Evolutionary conservation across 129 eudicot genomes (phyloP).

Genomic region (carrot (Daucus carota)): DNA sequence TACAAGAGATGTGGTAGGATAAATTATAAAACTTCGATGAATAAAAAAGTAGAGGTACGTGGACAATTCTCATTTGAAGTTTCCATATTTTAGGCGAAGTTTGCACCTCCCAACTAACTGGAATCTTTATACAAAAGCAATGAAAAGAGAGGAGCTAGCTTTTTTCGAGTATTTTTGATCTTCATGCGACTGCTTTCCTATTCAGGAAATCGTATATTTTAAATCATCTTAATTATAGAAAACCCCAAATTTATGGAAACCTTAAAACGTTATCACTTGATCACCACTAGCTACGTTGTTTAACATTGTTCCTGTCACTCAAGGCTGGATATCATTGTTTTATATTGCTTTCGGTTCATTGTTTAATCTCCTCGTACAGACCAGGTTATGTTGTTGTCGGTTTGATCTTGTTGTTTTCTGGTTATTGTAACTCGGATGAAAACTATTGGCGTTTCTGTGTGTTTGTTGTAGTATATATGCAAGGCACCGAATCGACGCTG

Average conservation of each 20-base stretch:
- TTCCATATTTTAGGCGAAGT: not conserved
- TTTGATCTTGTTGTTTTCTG: not conserved
- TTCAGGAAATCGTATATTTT: not conserved
- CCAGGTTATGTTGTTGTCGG: not conserved
- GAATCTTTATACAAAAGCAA: not conserved
- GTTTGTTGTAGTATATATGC: not conserved
- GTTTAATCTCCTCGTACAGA: not conserved
- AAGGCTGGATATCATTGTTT: not conserved
- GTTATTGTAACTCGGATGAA: not conserved
- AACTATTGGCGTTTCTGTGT: not conserved
- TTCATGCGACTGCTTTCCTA: constrained; percentile 1
- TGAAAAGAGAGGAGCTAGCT: not conserved
- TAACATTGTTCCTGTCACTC: not conserved
- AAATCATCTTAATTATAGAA: not conserved
- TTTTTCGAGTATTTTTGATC: not conserved
- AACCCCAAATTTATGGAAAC: not conserved
- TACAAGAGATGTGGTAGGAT: not conserved
- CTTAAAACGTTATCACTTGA: not conserved
- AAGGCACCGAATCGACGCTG: not conserved
- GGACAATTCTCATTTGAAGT: not conserved
- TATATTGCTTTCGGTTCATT: not conserved
- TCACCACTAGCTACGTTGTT: not conserved
- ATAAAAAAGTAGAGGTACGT: not conserved
- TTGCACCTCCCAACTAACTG: not conserved
- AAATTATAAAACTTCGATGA: not conserved